phyloP scores from a whole-genome alignment of 2,329 filamentous ascomycete genomes.

The Penicillium italicum region DNA sequence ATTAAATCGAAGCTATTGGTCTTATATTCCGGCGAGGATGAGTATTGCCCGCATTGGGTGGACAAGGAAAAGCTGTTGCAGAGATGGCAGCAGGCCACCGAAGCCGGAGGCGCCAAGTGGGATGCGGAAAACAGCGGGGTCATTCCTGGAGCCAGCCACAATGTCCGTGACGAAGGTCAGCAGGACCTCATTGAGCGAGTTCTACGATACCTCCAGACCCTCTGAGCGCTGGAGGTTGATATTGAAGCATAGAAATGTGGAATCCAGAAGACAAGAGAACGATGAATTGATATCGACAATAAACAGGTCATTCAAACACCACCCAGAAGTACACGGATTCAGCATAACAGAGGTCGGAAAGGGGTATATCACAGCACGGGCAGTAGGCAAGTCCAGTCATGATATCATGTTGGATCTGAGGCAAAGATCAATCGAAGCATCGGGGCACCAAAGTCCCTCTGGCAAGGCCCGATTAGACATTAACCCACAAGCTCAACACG shows the following conservation, averaged over 20 bases:
- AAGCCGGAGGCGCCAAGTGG: conserved; percentile 43
- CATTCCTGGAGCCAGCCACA: conserved; percentile 49
- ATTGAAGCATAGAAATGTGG: not conserved
- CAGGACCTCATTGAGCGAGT: conserved; percentile 39
- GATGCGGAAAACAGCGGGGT: conserved; percentile 49
- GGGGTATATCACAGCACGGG: conserved; percentile 25
- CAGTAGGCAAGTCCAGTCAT: conserved; percentile 12
- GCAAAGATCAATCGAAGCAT: conserved; percentile 10
- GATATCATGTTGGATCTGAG: conserved; percentile 8
- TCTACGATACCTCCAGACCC: conserved; percentile 30
- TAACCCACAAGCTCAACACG: conserved; percentile 71
- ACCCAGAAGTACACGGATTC: conserved; percentile 15
- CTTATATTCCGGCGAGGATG: conserved; percentile 47
- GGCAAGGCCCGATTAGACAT: conserved; percentile 52
- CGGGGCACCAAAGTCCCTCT: not conserved
- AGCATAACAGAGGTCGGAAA: conserved; percentile 17
- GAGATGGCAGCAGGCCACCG: conserved; percentile 43
- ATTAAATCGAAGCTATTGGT: conserved; percentile 42
- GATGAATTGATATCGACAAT: conserved; percentile 15
- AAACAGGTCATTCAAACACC: conserved; percentile 19
- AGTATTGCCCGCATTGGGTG: conserved; percentile 43
- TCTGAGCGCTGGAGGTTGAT: conserved; percentile 14
- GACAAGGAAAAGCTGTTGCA: conserved; percentile 45
- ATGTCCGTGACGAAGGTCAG: conserved; percentile 49
- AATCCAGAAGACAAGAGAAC: conserved; percentile 4